Evolutionary conservation across 2,329 filamentous ascomycete genomes (phyloP).

Genomic region (Pseudocercospora vitis): DNA sequence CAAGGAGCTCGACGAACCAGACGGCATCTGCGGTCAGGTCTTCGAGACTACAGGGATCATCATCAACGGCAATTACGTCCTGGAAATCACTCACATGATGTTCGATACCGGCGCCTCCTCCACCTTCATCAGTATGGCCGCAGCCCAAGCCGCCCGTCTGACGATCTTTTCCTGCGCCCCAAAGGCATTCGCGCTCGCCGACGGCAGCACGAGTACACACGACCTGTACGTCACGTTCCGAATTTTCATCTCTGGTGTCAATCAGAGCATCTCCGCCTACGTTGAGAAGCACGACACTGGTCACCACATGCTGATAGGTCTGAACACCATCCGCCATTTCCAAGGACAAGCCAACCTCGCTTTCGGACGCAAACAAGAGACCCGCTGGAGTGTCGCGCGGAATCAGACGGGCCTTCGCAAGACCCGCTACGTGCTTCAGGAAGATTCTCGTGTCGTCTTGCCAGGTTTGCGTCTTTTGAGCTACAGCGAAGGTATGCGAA

Average conservation of each 20-base stretch:
- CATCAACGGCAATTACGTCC: not conserved
- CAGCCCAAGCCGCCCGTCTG: not conserved
- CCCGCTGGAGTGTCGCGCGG: constrained; percentile 8
- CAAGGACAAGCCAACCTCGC: constrained; percentile 5
- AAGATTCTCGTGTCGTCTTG: not conserved
- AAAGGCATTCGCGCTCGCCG: not conserved
- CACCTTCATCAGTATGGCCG: constrained; percentile 10
- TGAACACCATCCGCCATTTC: not conserved
- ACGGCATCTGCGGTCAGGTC: not conserved
- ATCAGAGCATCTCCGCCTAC: constrained; percentile 8
- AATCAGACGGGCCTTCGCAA: constrained; percentile 1
- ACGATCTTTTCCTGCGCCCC: not conserved
- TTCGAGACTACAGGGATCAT: constrained; percentile 16
- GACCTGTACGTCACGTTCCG: constrained; percentile 6
- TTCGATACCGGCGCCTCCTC: constrained; percentile 14
- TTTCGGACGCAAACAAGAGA: constrained; percentile 11
- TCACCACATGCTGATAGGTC: constrained; percentile 8
- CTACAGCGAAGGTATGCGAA: not conserved
- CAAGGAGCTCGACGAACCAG: not conserved
- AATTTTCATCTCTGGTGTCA: constrained; percentile 16
- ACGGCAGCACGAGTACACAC: not conserved
- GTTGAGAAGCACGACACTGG: constrained; percentile 2
- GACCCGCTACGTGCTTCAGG: constrained; percentile 1
- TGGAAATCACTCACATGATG: constrained; percentile 12
- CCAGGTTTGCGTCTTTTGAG: not conserved